Evolutionary conservation across 2,329 filamentous ascomycete genomes (phyloP), one percentile per base, ranked within the genome.

Genomic region (Cladosporium sphaerospermum): DNA sequence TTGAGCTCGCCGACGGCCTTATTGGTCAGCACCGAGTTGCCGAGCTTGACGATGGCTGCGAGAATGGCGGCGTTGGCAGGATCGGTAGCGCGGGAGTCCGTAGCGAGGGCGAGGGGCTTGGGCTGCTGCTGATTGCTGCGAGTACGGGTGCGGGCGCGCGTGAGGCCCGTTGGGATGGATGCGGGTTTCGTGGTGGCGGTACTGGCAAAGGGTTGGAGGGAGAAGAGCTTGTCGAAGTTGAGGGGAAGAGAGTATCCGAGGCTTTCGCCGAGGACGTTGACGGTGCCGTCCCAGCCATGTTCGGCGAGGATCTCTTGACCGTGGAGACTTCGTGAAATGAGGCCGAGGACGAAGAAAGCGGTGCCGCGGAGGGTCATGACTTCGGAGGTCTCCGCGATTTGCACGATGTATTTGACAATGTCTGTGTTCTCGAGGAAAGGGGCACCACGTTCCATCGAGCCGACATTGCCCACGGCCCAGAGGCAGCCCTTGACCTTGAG

Each of bases 401-500:
- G 79, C 44, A 97, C 83, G 57, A 99, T 92, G 57, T 86, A 82
- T 64, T 86, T 82, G 14, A 97, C 89, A 36, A 97, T 89, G 59
- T 96, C 88, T 36, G 84, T 88, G 53, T 87, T 85, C 70, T 96
- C 93, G 3, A 99, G 77, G 68, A 99, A 99, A 0, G 90, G 90
- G 1, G 92, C 92, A 1, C 93, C 93, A 1, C 96, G 82, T 63
- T 97, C 92, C 91, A 99, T 97, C 0, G 91, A 96, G 0, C 93
- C 93, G 36, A 99, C 92, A 62, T 99, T 99, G 19, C 93, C 93
- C 1, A 99, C 90, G 0, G 93, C 93, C 93, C 93, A 99, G 45
- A 99, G 77, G 67, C 90, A 96, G 7, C 91, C 93, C 69, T 99
- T 99, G 59, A 97, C 89, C 67, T 96, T 97, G 54, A 89, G 83